Percentiles rank a stretch among this genome's conserved stretches.
Evolutionary conservation across 345 rosid species (phyloP).

Genomic region (Aurinia saxatilis): DNA sequence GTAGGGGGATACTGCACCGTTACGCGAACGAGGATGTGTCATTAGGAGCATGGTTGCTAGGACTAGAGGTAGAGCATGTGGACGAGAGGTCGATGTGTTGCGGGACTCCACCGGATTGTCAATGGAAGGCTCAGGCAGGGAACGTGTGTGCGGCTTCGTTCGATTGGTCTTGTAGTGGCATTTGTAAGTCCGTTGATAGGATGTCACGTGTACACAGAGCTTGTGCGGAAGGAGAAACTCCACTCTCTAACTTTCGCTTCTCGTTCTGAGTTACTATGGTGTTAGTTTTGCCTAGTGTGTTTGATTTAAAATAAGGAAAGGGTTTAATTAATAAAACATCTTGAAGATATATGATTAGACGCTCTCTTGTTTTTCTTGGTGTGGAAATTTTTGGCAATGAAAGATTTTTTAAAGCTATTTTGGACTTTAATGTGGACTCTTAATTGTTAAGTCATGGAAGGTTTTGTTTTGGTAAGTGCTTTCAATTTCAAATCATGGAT

Average conservation of each 20-base stretch:
- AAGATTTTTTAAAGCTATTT: neutral
- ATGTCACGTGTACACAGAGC: constrained; percentile 55
- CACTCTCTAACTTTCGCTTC: constrained; percentile 34
- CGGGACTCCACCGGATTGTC: constrained; percentile 81
- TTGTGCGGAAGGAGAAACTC: constrained; percentile 72
- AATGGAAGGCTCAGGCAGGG: constrained; percentile 66
- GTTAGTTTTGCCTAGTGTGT: no score
- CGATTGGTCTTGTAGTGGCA: constrained; percentile 89
- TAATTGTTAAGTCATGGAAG: neutral
- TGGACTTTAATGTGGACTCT: neutral
- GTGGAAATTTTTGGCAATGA: neutral
- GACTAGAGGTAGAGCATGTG: constrained; percentile 77
- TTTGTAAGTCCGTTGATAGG: constrained; percentile 73
- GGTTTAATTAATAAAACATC: neutral
- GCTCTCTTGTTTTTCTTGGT: neutral
- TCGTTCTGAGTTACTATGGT: neutral
- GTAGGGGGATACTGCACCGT: constrained; percentile 75
- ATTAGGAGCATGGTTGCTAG: constrained; percentile 75
- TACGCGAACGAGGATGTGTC: constrained; percentile 96
- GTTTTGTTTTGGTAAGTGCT: neutral
- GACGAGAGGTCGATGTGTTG: constrained; percentile 86
- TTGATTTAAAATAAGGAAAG: neutral
- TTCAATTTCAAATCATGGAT: neutral
- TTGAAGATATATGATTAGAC: neutral
- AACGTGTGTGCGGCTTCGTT: constrained; percentile 77